Evolutionary conservation across 1,284 basidiomycete species (phyloP).

Genomic region (Fomes fomentarius): DNA sequence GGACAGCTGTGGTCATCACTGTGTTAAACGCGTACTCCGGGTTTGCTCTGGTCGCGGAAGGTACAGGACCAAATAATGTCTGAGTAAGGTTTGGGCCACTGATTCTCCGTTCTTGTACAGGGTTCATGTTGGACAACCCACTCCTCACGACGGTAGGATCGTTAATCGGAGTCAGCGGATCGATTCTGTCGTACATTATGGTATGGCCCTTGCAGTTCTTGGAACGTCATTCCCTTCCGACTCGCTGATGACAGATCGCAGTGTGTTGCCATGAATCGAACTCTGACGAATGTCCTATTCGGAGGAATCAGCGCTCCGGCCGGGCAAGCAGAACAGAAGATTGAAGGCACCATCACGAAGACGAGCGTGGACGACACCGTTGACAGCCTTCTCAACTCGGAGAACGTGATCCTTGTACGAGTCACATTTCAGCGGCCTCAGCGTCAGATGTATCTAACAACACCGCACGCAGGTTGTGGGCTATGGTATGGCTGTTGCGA

Average conservation of each 20-base stretch:
- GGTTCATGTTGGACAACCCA: constrained; percentile 87
- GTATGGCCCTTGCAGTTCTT: constrained; percentile 41
- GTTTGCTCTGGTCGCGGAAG: constrained; percentile 92
- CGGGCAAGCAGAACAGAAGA: constrained; percentile 64
- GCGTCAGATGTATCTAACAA: neutral
- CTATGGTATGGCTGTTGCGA: constrained; percentile 89
- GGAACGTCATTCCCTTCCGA: neutral
- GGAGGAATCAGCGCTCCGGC: constrained; percentile 72
- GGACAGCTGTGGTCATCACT: constrained; percentile 81
- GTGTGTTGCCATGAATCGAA: constrained; percentile 90
- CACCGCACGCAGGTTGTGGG: constrained; percentile 68
- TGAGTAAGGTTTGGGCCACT: neutral
- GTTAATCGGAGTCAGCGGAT: constrained; percentile 84
- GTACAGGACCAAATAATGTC: constrained; percentile 30
- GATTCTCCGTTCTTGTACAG: constrained; percentile 36
- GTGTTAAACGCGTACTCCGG: constrained; percentile 88
- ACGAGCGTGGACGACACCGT: constrained; percentile 79
- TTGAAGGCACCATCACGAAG: constrained; percentile 79
- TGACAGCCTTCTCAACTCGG: constrained; percentile 75
- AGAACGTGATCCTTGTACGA: constrained; percentile 79
- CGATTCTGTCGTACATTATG: constrained; percentile 92
- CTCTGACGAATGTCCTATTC: constrained; percentile 77
- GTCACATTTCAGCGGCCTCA: neutral
- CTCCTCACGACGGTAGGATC: constrained; percentile 81
- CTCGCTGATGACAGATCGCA: constrained; percentile 33